phyloP scores from a whole-genome alignment of 495 filamentous ascomycete species.

The Daldinia concentrica region DNA sequence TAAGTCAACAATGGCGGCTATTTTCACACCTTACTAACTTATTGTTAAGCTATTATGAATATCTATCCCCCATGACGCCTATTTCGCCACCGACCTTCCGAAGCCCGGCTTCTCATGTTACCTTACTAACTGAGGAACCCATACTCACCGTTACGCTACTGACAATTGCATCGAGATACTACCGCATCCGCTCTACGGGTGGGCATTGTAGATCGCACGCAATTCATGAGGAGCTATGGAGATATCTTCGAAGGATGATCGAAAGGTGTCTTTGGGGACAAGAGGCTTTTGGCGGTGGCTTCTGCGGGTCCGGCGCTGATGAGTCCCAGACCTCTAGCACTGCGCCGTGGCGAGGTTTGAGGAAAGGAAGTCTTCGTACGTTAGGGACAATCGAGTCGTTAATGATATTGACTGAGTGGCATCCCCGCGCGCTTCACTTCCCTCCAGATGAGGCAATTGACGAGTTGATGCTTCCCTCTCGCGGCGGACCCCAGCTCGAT shows the following conservation, averaged over 20 bases:
- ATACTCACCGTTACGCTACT: constrained; percentile 90
- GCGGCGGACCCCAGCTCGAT: constrained; percentile 54
- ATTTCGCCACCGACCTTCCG: constrained; percentile 87
- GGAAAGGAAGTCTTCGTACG: constrained; percentile 84
- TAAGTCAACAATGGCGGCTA: constrained; percentile 51
- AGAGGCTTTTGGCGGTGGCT: constrained; percentile 89
- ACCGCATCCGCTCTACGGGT: constrained; percentile 79
- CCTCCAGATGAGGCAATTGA: constrained; percentile 83
- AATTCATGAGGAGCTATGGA: constrained; percentile 97
- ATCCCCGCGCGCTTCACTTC: constrained; percentile 93
- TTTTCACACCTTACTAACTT: constrained; percentile 30
- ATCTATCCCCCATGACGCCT: constrained; percentile 89
- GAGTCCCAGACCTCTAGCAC: constrained; percentile 71
- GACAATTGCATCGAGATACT: constrained; percentile 88
- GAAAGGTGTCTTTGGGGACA: constrained; percentile 95
- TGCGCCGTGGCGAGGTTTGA: constrained; percentile 64
- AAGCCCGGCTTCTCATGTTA: constrained; percentile 74
- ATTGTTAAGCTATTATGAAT: constrained; percentile 78
- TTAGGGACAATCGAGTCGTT: constrained; percentile 93
- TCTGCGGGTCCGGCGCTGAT: constrained; percentile 77
- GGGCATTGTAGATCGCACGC: constrained; percentile 84
- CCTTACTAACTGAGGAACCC: constrained; percentile 86
- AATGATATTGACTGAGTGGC: constrained; percentile 95
- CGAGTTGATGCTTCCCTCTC: constrained; percentile 63
- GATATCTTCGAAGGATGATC: constrained; percentile 91